phyloP scores from a whole-genome alignment of 306 rosid species.

The Dicorynia guianensis region DNA sequence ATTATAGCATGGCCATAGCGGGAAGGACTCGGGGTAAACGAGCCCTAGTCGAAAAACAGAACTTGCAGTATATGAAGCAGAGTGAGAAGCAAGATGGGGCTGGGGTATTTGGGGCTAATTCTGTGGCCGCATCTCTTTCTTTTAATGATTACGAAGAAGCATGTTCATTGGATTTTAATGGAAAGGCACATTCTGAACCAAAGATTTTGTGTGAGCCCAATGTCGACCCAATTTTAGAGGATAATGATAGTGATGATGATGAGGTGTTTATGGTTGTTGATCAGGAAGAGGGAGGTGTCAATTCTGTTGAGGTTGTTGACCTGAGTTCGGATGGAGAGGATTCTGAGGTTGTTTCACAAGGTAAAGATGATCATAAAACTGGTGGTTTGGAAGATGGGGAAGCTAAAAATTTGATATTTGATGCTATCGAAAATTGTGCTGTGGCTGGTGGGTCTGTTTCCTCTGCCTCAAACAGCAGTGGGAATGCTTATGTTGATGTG shows the following conservation, averaged over 20 bases:
- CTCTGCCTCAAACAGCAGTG: too few relatives aligned
- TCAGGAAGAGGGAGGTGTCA: not conserved
- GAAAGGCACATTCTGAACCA: not conserved
- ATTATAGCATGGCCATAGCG: not conserved
- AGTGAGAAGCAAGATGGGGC: not conserved
- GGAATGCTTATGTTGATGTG: too few relatives aligned
- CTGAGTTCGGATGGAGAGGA: too few relatives aligned
- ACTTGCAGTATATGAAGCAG: conserved; percentile 21
- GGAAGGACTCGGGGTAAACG: conserved; percentile 42
- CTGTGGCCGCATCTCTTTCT: not conserved
- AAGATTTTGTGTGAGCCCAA: not conserved
- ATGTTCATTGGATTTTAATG: not conserved
- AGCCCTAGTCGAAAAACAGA: not conserved
- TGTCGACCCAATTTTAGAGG: not conserved
- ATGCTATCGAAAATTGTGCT: not conserved
- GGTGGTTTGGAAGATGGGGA: not conserved
- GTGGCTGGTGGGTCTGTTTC: not conserved
- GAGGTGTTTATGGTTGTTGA: not conserved
- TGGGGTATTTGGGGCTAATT: not conserved
- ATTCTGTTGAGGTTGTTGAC: too few relatives aligned
- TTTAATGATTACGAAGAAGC: not conserved
- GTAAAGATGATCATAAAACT: not conserved
- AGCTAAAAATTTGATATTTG: not conserved
- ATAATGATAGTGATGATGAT: not conserved
- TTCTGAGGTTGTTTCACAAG: too few relatives aligned